Conservation (phyloP, 139 green algal genomes). For the Limnomonas spitsbergensis region DNA sequence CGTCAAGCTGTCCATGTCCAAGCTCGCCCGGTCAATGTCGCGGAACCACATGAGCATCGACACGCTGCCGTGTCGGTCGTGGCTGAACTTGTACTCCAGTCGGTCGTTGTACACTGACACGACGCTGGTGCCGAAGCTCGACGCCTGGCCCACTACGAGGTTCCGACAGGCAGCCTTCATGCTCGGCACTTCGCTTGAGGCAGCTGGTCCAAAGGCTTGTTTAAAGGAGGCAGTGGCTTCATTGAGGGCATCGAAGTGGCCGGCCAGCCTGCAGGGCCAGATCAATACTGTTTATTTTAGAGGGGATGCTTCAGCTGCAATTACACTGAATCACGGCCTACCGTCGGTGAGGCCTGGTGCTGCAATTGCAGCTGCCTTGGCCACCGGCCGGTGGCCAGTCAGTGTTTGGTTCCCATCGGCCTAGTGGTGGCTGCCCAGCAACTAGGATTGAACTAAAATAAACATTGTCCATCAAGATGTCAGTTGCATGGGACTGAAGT, state of each 20-base stretch:
- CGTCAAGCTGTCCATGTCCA: background rate
- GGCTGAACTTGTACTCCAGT: constrained; percentile 31
- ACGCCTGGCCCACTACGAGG: constrained; percentile 24
- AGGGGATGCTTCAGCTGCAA: no score
- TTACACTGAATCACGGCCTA: no score
- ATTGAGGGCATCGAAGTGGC: background rate
- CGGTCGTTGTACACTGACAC: constrained; percentile 25
- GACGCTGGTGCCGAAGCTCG: constrained; percentile 1
- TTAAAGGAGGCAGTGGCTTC: background rate
- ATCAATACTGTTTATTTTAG: no score
- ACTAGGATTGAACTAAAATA: no score
- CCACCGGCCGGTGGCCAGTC: no score
- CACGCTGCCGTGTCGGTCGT: constrained; percentile 23
- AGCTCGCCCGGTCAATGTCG: background rate
- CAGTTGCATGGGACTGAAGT: no score
- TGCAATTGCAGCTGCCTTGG: no score
- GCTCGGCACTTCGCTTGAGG: background rate
- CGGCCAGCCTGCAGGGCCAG: background rate
- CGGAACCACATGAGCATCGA: constrained; percentile 22
- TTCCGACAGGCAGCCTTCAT: constrained; percentile 6
- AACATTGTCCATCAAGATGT: no score
- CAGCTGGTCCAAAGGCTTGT: background rate
- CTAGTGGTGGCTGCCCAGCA: no score
- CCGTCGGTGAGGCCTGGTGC: no score
- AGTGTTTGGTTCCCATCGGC: no score